Base-by-base conservation (phyloP, 192 early-diverging fungal genomes). In the Podila clonocystis region DNA sequence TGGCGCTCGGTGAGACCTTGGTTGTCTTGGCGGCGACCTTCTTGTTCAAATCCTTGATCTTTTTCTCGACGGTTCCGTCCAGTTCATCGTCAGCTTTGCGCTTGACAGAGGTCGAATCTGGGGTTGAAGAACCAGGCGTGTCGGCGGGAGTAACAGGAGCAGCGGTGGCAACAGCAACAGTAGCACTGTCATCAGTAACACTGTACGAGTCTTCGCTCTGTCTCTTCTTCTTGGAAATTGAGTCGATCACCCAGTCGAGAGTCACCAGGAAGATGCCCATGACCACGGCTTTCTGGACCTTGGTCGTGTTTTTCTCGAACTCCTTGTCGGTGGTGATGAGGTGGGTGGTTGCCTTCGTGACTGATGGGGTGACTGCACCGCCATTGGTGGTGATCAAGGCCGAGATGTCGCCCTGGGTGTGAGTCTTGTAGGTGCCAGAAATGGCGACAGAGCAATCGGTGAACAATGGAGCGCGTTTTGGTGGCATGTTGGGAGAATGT, bases 311-410 rank as follows among this genome's bases (percentile, higher is more conserved):
- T 17, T 82, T 74, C 2, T 48, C 48, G 62, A 82, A 38, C 49
- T 85, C 84, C 3, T 33, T 57, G 12, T 65, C 33, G 24, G 63
- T 85, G 9, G 73, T 74, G 38, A 85, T 78, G 20, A 85, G 36
- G 30, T 85, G 84, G 19, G 84, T 85, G 66, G 72, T 58, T 33
- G 65, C 72, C 31, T 75, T 68, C 49, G 69, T 82, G 38, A 85
- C n/a, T 33, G 49, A 62, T 22, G 65, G 6, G 17, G 62, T 2
- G 31, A 66, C 36, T 6, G 49, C 57, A 11, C 55, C 82, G 19
- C 73, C 82, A 28, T 34, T 24, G 24, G 8, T 13, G 2, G 31
- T 45, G 31, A 73, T 20, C 8, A 69, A 20, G 3, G 34, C 50
- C 12, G 24, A 45, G 70, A 80, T 69, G 3, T 68, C 61, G 30